Percentiles rank a stretch among this genome's conserved stretches.
Conservation (phyloP, 2,329 filamentous ascomycete species). For the Aspergillus japonicus region DNA sequence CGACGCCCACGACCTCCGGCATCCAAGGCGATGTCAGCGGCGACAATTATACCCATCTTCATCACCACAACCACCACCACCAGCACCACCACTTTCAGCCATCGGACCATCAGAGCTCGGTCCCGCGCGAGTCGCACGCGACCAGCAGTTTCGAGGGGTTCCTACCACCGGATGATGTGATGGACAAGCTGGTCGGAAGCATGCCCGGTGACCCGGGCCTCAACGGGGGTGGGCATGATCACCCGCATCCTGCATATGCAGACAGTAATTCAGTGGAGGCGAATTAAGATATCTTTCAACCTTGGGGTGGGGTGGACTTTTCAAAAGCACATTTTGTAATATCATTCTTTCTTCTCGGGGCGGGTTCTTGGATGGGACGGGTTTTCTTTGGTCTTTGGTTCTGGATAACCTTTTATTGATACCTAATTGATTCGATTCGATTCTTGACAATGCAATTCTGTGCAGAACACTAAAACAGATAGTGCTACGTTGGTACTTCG, state of each 20-base stretch:
- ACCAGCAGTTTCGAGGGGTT: slow-evolving; percentile 34
- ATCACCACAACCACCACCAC: neutral
- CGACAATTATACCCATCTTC: slow-evolving; percentile 33
- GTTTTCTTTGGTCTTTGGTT: neutral
- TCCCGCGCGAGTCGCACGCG: slow-evolving; percentile 35
- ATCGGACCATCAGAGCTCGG: slow-evolving; percentile 30
- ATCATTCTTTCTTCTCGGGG: neutral
- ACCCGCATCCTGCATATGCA: slow-evolving; percentile 30
- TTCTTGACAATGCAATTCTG: neutral
- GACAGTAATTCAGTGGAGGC: slow-evolving; percentile 34
- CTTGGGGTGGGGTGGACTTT: neutral
- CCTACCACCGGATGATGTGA: slow-evolving; percentile 36
- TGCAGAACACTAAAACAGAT: neutral
- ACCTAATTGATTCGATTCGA: neutral
- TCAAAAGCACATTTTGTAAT: neutral
- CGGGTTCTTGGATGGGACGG: neutral
- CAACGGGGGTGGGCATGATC: slow-evolving; percentile 36
- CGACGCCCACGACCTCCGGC: slow-evolving; percentile 25
- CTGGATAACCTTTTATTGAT: neutral
- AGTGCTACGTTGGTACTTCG: no score
- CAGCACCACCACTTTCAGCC: slow-evolving; percentile 24
- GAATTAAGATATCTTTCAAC: slow-evolving; percentile 21
- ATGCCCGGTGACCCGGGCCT: slow-evolving; percentile 34
- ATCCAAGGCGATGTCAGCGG: slow-evolving; percentile 33
- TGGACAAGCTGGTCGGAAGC: slow-evolving; percentile 39